phyloP scores from a whole-genome alignment of 2,329 filamentous ascomycete species.

The Aspergillus neoniger region DNA sequence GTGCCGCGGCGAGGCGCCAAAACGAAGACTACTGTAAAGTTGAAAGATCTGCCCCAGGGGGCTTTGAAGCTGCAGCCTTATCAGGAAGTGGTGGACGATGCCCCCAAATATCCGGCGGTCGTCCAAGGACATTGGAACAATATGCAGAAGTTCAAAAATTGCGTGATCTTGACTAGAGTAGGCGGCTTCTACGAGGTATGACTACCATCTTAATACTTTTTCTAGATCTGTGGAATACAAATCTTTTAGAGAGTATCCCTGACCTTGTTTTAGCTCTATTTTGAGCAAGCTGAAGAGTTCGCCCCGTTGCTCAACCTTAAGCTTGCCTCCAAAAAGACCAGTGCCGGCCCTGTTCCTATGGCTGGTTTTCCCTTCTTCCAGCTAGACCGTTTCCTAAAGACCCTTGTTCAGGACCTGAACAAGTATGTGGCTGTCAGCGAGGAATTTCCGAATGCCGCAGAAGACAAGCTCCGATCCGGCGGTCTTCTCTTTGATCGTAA shows the following conservation, averaged over 20 bases:
- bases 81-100: constrained; percentile 48
- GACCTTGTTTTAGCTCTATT: constrained; percentile 66
- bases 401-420: constrained; percentile 85
- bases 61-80: constrained; percentile 49
- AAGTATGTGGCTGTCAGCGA: constrained; percentile 93
- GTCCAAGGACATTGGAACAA: constrained; percentile 83
- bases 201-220: background rate
- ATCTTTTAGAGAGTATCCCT: background rate
- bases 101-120: constrained; percentile 77
- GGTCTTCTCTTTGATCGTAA: constrained; percentile 81
- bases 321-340: constrained; percentile 78
- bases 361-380: constrained; percentile 93
- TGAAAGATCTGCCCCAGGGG: constrained; percentile 60
- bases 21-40: constrained; percentile 39
- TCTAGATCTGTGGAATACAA: background rate
- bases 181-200: constrained; percentile 87
- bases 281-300: constrained; percentile 89
- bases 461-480: constrained; percentile 70
- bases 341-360: constrained; percentile 79
- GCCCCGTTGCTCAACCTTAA: constrained; percentile 86
- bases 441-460: constrained; percentile 76
- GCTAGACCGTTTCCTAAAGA: constrained; percentile 87
- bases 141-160: constrained; percentile 88
- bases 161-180: constrained; percentile 86
- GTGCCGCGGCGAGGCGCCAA: constrained; percentile 36